Evolutionary conservation across 1,284 basidiomycete species (phyloP).

Genomic region (Ustilago cynodontis): DNA sequence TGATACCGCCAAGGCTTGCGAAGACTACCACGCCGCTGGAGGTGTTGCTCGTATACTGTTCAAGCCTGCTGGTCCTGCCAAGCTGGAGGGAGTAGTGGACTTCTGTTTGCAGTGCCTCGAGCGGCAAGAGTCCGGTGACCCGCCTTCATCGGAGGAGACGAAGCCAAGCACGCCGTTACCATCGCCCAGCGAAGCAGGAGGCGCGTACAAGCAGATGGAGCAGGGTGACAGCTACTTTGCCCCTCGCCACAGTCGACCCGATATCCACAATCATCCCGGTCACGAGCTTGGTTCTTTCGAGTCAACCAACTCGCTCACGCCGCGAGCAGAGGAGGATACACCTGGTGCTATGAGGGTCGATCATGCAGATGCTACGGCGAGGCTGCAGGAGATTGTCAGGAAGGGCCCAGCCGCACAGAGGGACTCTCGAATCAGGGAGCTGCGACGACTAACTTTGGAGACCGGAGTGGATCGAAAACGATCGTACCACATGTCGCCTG

Average conservation of each 20-base stretch:
- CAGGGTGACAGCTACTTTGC: constrained; percentile 53
- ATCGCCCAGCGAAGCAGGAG: constrained; percentile 39
- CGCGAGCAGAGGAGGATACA: constrained; percentile 23
- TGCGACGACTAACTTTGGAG: constrained; percentile 26
- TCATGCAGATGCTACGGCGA: constrained; percentile 6
- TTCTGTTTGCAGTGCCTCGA: constrained; percentile 78
- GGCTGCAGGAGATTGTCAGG: not conserved
- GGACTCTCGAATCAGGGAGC: constrained; percentile 10
- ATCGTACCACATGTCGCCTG: constrained; percentile 62
- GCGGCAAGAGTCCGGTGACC: constrained; percentile 48
- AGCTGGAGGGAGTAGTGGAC: constrained; percentile 78
- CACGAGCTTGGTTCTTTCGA: constrained; percentile 51
- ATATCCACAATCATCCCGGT: constrained; percentile 24
- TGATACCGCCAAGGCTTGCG: constrained; percentile 75
- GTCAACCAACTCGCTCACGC: constrained; percentile 29
- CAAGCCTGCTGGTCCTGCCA: constrained; percentile 88
- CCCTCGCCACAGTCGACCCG: constrained; percentile 38
- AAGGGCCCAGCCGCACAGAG: not conserved
- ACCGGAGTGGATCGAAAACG: constrained; percentile 23
- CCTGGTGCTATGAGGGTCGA: constrained; percentile 1
- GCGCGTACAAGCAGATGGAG: constrained; percentile 32
- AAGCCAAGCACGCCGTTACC: constrained; percentile 57
- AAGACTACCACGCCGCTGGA: constrained; percentile 82
- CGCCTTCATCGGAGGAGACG: constrained; percentile 46
- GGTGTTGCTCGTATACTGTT: constrained; percentile 87